Percentiles rank a stretch among this genome's conserved stretches.
phyloP scores from a whole-genome alignment of 2,329 filamentous ascomycete genomes.

The Westerdykella aurantiaca region DNA sequence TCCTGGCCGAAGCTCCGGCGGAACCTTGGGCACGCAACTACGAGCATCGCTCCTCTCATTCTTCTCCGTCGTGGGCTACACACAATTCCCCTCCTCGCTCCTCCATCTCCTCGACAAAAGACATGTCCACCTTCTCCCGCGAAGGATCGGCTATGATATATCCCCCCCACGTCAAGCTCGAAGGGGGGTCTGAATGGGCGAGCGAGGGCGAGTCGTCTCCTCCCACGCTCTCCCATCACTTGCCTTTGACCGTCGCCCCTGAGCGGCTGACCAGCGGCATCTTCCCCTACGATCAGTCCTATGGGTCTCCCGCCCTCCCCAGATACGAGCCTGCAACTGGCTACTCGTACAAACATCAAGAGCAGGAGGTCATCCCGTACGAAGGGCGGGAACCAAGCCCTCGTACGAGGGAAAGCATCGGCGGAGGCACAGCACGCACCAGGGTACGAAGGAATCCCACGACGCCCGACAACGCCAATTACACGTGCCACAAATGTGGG shows the following conservation, averaged over 20 bases:
- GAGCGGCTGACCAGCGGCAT: constrained; percentile 20
- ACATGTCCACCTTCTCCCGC: constrained; percentile 32
- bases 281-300: constrained; percentile 21
- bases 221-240: constrained; percentile 8
- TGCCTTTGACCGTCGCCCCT: constrained; percentile 29
- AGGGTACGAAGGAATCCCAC: constrained; percentile 34
- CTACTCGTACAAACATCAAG: constrained; percentile 10
- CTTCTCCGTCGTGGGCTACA: constrained; percentile 27
- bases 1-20: constrained; percentile 24
- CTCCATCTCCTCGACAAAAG: constrained; percentile 28
- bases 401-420: constrained; percentile 5
- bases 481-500: constrained; percentile 67
- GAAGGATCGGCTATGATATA: constrained; percentile 25
- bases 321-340: constrained; percentile 15
- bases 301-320: constrained; percentile 16
- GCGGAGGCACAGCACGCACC: constrained; percentile 6
- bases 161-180: constrained; percentile 22
- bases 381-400: constrained; percentile 12
- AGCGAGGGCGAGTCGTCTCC: constrained; percentile 17
- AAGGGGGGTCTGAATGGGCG: constrained; percentile 20
- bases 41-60: constrained; percentile 28
- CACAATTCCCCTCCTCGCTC: constrained; percentile 30
- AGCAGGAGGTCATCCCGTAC: constrained; percentile 9
- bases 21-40: constrained; percentile 30
- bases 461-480: constrained; percentile 64